Conservation (phyloP, 257 asterid species). For the Catharanthus roseus region DNA sequence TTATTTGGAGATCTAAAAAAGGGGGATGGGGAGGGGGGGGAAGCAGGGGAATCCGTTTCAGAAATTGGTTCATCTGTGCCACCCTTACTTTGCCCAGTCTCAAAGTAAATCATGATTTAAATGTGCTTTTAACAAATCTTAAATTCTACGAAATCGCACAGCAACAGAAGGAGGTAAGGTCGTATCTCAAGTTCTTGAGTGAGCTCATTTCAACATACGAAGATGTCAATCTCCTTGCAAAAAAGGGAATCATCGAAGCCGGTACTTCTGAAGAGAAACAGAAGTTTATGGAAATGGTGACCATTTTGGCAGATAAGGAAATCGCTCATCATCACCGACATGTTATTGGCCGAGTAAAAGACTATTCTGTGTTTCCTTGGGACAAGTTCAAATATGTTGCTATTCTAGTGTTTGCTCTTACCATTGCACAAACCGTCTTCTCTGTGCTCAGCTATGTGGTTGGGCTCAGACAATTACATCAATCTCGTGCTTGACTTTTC, state of each 20-base stretch:
- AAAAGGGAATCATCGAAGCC: conserved; percentile 7
- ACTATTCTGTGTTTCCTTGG: neutral
- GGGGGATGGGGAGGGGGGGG: conserved; percentile 15
- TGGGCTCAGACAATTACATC: neutral
- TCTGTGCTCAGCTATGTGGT: neutral
- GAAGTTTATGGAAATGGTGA: neutral
- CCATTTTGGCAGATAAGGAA: neutral
- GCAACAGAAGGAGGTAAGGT: conserved; percentile 6
- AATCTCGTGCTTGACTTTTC: neutral
- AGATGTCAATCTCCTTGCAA: conserved; percentile 15
- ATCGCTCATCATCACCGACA: neutral
- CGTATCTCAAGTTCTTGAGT: conserved; percentile 21
- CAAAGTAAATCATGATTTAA: conserved; percentile 1
- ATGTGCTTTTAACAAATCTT: conserved; percentile 5
- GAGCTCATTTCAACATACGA: conserved; percentile 18
- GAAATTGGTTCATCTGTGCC: neutral
- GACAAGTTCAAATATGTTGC: neutral
- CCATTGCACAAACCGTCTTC: neutral
- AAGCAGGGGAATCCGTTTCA: conserved; percentile 15
- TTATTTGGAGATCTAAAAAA: neutral
- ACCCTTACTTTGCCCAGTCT: conserved; percentile 20
- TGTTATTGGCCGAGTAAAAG: neutral
- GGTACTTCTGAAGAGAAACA: neutral
- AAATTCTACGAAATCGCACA: conserved; percentile 19
- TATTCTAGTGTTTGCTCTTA: neutral